Evolutionary conservation across 345 rosid genomes (phyloP).

Genomic region (Heritiera littoralis): DNA sequence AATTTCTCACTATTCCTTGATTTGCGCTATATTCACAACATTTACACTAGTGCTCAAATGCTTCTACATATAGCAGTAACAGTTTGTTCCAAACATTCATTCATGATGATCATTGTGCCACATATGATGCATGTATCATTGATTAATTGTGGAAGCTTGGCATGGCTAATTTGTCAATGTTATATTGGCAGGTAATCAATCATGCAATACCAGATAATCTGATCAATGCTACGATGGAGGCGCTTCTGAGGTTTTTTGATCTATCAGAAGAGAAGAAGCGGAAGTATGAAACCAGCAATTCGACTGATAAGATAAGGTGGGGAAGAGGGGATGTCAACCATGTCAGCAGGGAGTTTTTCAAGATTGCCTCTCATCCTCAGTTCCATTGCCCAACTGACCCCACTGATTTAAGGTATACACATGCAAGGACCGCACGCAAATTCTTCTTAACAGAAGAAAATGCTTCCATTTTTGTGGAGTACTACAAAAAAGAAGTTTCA

Average conservation of each 20-base stretch:
- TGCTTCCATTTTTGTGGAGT: too few species aligned
- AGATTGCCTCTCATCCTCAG: conserved; percentile 26
- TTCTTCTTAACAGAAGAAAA: neutral
- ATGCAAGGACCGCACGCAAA: neutral
- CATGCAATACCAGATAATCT: conserved; percentile 20
- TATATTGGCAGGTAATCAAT: conserved; percentile 34
- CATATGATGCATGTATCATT: neutral
- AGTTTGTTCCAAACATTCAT: neutral
- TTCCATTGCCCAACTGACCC: conserved; percentile 32
- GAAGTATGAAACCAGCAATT: conserved; percentile 11
- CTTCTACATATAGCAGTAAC: neutral
- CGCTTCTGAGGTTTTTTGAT: conserved; percentile 20
- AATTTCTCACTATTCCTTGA: neutral
- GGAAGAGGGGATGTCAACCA: conserved; percentile 6
- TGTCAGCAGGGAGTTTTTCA: conserved; percentile 29
- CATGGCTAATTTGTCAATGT: neutral
- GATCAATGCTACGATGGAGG: conserved; percentile 24
- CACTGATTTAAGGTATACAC: conserved; percentile 11
- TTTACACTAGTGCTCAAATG: too few species aligned
- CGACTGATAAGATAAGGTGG: conserved; percentile 28
- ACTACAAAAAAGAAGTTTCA: neutral
- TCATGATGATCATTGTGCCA: neutral
- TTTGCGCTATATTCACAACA: too few species aligned
- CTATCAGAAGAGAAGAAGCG: conserved; percentile 10
- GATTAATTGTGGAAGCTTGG: neutral